phyloP scores from a whole-genome alignment of 2,329 filamentous ascomycete genomes.

The Fusarium bactridioides region DNA sequence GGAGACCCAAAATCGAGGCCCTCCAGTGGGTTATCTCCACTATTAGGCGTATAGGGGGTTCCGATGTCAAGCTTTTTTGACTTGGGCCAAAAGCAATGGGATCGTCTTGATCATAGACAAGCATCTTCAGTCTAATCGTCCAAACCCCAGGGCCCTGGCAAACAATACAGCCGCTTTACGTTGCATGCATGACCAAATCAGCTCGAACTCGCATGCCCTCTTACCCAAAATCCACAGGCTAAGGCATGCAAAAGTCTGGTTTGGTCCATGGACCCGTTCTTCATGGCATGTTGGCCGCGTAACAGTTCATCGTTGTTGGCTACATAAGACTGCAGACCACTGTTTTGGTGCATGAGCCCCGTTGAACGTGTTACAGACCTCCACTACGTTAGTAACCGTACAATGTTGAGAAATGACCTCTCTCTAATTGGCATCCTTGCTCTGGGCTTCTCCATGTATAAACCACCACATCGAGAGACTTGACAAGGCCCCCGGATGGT shows the following conservation, averaged over 20 bases:
- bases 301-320: constrained; percentile 16
- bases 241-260: constrained; percentile 22
- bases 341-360: constrained; percentile 11
- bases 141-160: background rate
- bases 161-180: constrained; percentile 9
- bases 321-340: constrained; percentile 21
- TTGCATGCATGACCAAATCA: constrained; percentile 24
- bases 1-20: constrained; percentile 24
- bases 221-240: constrained; percentile 12
- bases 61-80: constrained; percentile 10
- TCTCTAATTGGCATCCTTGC: constrained; percentile 14
- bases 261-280: constrained; percentile 2
- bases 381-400: constrained; percentile 12
- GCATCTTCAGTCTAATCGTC: background rate
- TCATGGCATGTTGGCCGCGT: constrained; percentile 26
- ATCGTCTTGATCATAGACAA: constrained; percentile 6
- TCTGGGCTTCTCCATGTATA: constrained; percentile 21
- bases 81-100: constrained; percentile 6
- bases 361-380: constrained; percentile 8
- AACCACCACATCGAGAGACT: constrained; percentile 12
- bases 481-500: background rate
- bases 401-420: constrained; percentile 14
- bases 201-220: constrained; percentile 24
- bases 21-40: constrained; percentile 21
- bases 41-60: constrained; percentile 3